Percentiles rank a stretch among this genome's conserved stretches.
These are phyloP conservation scores for Rhodamnia rubescens DNA, from an alignment of 345 rosid genomes.

Conservation along the genomic window DNA sequence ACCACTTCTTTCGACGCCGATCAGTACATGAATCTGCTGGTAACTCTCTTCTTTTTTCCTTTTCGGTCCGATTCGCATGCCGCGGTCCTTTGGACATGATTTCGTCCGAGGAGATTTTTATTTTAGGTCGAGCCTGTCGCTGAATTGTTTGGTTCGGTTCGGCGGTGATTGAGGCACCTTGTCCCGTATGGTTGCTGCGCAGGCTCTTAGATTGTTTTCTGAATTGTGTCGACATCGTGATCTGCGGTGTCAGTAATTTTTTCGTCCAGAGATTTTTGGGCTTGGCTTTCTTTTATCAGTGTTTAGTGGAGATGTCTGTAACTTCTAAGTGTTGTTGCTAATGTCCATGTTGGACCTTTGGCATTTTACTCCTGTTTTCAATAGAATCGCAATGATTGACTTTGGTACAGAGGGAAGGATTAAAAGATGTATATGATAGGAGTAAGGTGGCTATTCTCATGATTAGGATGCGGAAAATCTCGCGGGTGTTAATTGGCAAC, in stretches of 20 bases:
- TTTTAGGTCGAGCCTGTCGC: background rate
- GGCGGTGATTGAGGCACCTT: background rate
- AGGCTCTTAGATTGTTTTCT: background rate
- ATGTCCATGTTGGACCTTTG: background rate
- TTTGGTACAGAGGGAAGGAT: background rate
- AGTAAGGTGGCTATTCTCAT: background rate
- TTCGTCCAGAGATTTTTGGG: background rate
- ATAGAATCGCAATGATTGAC: background rate
- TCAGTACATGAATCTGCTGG: conserved; percentile 93
- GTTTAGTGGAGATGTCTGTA: background rate
- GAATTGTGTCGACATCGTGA: background rate
- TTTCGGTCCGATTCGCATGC: background rate
- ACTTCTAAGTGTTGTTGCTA: background rate
- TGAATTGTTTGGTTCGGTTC: background rate
- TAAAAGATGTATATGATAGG: background rate
- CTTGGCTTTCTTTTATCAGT: background rate
- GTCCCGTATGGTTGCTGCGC: background rate
- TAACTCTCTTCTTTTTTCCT: conserved; percentile 5
- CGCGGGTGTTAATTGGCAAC: background rate
- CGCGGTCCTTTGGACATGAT: background rate
- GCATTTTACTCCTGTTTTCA: background rate
- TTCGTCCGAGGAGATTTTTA: background rate
- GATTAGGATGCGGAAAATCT: background rate
- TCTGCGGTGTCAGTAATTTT: background rate
- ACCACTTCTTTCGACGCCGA: conserved; percentile 70